phyloP scores from a whole-genome alignment of 2,329 filamentous ascomycete species.

The Ascochyta lentis region DNA sequence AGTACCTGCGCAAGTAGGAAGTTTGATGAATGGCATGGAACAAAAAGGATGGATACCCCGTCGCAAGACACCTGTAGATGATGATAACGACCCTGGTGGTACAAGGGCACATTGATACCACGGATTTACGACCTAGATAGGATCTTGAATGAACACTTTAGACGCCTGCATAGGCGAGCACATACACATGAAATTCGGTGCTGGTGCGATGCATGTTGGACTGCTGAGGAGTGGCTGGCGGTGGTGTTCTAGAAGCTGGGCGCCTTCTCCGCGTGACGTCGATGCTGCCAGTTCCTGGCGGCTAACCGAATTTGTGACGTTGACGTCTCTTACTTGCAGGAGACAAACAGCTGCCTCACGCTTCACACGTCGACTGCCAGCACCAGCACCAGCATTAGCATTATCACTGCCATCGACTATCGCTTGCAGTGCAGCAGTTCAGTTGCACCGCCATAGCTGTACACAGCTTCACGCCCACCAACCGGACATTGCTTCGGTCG shows the following conservation, averaged over 20 bases:
- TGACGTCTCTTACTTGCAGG: slow-evolving; percentile 29
- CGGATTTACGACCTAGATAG: slow-evolving; percentile 30
- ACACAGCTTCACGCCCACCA: slow-evolving; percentile 2
- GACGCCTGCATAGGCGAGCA: slow-evolving; percentile 10
- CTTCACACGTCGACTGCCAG: background rate
- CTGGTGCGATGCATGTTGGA: background rate
- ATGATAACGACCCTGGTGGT: slow-evolving; percentile 21
- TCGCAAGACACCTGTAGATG: slow-evolving; percentile 36
- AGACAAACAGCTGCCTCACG: slow-evolving; percentile 20
- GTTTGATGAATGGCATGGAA: slow-evolving; percentile 25
- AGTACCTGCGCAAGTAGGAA: slow-evolving; percentile 53
- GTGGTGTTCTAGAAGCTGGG: slow-evolving; percentile 4
- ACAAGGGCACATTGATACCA: slow-evolving; percentile 27
- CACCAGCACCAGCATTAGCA: background rate
- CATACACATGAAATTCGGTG: background rate
- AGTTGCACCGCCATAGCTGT: slow-evolving; percentile 2
- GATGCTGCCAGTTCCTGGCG: slow-evolving; percentile 26
- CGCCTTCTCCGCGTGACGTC: slow-evolving; percentile 18
- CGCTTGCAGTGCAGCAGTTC: background rate
- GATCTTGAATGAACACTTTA: slow-evolving; percentile 22
- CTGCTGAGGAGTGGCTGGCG: background rate
- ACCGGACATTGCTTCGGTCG: background rate
- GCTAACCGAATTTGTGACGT: slow-evolving; percentile 13
- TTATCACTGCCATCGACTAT: background rate
- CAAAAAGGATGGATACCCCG: slow-evolving; percentile 31